Evolutionary conservation across 2,329 filamentous ascomycete genomes (phyloP).

Genomic region (Fusarium transvaalense): DNA sequence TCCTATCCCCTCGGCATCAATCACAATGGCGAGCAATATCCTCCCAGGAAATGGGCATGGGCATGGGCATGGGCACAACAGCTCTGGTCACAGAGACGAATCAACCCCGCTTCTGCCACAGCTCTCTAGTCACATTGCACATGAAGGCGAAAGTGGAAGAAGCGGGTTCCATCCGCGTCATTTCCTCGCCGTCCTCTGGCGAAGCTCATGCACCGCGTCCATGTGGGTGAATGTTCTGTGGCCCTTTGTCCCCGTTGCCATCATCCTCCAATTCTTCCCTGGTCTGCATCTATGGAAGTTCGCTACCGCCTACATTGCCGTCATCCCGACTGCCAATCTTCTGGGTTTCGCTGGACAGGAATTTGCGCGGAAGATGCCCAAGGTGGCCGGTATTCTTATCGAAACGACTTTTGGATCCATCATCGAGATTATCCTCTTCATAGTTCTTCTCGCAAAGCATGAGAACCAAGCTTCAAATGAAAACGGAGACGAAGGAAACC

Average conservation of each 20-base stretch:
- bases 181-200: conserved; percentile 59
- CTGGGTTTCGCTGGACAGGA: conserved; percentile 66
- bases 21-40: conserved; percentile 29
- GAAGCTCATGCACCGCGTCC: conserved; percentile 59
- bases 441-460: conserved; percentile 66
- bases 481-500: conserved; percentile 52
- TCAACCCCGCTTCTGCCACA: conserved; percentile 51
- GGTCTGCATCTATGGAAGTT: conserved; percentile 60
- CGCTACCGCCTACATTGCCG: conserved; percentile 61
- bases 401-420: conserved; percentile 70
- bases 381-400: conserved; percentile 67
- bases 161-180: conserved; percentile 58
- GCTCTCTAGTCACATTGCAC: conserved; percentile 28
- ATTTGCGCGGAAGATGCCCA: conserved; percentile 73
- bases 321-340: conserved; percentile 63
- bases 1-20: neutral
- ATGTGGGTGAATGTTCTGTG: conserved; percentile 63
- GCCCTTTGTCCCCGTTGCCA: conserved; percentile 61
- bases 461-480: conserved; percentile 20
- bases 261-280: conserved; percentile 56
- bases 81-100: conserved; percentile 28
- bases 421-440: conserved; percentile 77
- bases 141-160: conserved; percentile 61
- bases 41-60: conserved; percentile 21
- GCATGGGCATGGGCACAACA: conserved; percentile 15